Conservation (phyloP, 768 basidiomycete species). For the Termitomyces sp. region DNA sequence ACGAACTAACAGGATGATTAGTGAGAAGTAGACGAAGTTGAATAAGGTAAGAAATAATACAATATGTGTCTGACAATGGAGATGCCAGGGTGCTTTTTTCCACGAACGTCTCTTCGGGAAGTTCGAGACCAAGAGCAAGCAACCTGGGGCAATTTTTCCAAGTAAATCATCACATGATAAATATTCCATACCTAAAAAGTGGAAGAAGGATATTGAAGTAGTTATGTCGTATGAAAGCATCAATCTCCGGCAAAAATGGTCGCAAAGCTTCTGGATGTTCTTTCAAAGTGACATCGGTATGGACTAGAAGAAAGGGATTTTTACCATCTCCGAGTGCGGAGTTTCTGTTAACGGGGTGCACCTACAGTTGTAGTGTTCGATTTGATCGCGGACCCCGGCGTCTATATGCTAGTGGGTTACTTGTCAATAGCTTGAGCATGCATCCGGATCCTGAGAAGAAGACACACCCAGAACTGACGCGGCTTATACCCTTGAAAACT, state of each 20-base stretch:
- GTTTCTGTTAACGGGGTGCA: neutral
- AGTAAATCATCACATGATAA: neutral
- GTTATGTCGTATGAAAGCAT: constrained; percentile 28
- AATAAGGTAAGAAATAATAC: constrained; percentile 15
- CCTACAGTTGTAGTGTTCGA: constrained; percentile 63
- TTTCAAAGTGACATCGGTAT: constrained; percentile 25
- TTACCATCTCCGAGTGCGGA: neutral
- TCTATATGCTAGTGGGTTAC: constrained; percentile 43
- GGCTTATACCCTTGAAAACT: constrained; percentile 34
- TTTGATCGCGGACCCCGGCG: constrained; percentile 55
- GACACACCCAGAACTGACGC: constrained; percentile 10
- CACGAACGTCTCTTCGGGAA: constrained; percentile 39
- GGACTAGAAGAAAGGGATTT: constrained; percentile 19
- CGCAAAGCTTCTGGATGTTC: constrained; percentile 30
- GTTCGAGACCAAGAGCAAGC: constrained; percentile 37
- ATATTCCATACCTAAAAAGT: constrained; percentile 39
- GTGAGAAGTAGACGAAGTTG: neutral
- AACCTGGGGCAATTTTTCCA: constrained; percentile 12
- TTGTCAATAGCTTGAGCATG: neutral
- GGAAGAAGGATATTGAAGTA: constrained; percentile 31
- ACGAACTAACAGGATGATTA: constrained; percentile 37
- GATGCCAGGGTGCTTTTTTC: constrained; percentile 31
- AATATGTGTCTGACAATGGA: constrained; percentile 28
- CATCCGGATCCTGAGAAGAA: neutral
- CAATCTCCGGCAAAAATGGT: constrained; percentile 30